Evolutionary conservation across 1,139 yeast species (phyloP).

Genomic region (Saccharomyces hybrid): DNA sequence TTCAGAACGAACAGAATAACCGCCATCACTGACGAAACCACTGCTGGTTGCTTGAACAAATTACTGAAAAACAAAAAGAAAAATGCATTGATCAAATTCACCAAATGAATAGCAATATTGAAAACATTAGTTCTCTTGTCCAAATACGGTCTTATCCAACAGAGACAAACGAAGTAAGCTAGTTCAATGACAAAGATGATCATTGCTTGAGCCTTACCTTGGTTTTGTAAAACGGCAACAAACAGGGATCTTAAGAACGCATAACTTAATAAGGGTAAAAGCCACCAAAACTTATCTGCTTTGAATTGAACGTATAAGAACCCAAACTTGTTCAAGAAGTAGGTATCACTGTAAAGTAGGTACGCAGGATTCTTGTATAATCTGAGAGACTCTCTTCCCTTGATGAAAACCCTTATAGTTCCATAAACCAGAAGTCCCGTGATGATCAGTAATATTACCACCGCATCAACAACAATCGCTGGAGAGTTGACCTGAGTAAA

Average conservation of each 20-base stretch:
- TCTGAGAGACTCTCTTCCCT: slow-evolving; percentile 65
- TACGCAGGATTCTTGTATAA: slow-evolving; percentile 90
- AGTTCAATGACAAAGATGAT: slow-evolving; percentile 71
- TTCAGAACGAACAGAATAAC: slow-evolving; percentile 84
- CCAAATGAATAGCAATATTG: slow-evolving; percentile 76
- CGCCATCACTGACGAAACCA: slow-evolving; percentile 87
- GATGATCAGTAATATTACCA: slow-evolving; percentile 52
- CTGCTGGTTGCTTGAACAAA: slow-evolving; percentile 74
- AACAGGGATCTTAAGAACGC: slow-evolving; percentile 68
- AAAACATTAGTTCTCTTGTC: slow-evolving; percentile 89
- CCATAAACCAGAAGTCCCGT: slow-evolving; percentile 64
- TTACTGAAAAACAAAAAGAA: slow-evolving; percentile 86
- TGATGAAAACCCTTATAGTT: slow-evolving; percentile 55
- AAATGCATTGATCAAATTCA: slow-evolving; percentile 73
- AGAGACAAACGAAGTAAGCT: slow-evolving; percentile 52
- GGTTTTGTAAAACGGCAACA: slow-evolving; percentile 75
- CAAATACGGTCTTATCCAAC: slow-evolving; percentile 80
- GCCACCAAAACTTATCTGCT: slow-evolving; percentile 82
- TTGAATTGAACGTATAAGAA: slow-evolving; percentile 86
- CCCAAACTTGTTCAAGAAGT: slow-evolving; percentile 80
- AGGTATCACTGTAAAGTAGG: slow-evolving; percentile 75
- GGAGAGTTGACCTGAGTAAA: slow-evolving; percentile 75
- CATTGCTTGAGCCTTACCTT: slow-evolving; percentile 77
- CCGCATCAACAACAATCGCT: slow-evolving; percentile 75
- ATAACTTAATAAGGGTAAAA: slow-evolving; percentile 56